Conservation (phyloP, 192 early-diverging fungal species). For the Spinellus fusiger region DNA sequence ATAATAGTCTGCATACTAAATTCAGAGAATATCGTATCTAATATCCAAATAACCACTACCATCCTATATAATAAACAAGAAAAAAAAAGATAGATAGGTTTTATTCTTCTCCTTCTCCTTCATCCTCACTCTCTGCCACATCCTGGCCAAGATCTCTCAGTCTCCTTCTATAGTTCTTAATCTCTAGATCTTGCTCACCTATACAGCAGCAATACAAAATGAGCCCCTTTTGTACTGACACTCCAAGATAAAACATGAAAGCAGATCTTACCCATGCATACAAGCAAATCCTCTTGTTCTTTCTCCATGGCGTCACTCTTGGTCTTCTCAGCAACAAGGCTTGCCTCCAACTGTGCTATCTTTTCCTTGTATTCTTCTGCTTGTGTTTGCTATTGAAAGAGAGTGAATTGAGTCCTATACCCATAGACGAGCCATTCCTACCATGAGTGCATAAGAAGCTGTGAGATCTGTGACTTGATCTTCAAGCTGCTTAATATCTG, state of each 20-base stretch:
- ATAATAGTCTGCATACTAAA: conserved; percentile 10
- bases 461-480: not conserved
- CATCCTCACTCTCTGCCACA: conserved; percentile 35
- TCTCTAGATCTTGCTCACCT: conserved; percentile 32
- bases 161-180: conserved; percentile 27
- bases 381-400: not conserved
- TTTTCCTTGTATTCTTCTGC: not conserved
- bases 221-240: not conserved
- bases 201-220: too few species aligned
- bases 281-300: conserved; percentile 39
- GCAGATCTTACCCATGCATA: conserved; percentile 33
- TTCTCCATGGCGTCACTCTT: conserved; percentile 37
- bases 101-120: conserved; percentile 29
- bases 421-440: not conserved
- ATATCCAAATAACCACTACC: not conserved
- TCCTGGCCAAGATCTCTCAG: conserved; percentile 25
- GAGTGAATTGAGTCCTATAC: not conserved
- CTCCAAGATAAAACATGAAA: conserved; percentile 37
- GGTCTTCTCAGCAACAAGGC: conserved; percentile 10
- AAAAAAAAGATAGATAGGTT: not conserved
- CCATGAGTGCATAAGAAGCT: not conserved
- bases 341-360: conserved; percentile 6
- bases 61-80: not conserved
- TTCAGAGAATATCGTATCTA: conserved; percentile 19
- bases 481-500: conserved; percentile 6